A percentile compares a stretch with the other conserved stretches of the same genome.
These are phyloP conservation scores for Triticum aestivum DNA, from an alignment of 176 grass and related monocot species.

Conservation along the genomic window IWGSC_CS_RefSeq_v2.1 NC_057813.1:31598273-31598772, in stretches of 20 bases:
- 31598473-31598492: too few relatives aligned
- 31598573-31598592: too few relatives aligned
- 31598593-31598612: too few relatives aligned
- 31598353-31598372: conserved; percentile 46
- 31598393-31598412: conserved; percentile 24
- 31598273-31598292: conserved; percentile 16
- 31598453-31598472: background rate
- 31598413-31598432: background rate
- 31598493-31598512: too few relatives aligned
- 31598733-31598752: background rate
- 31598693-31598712: too few relatives aligned
- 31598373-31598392: background rate
- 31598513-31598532: too few relatives aligned
- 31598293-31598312: background rate
- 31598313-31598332: background rate
- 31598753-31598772: background rate
- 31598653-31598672: too few relatives aligned
- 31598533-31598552: background rate
- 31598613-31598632: too few relatives aligned
- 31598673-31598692: too few relatives aligned
- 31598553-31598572: background rate
- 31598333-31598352: background rate
- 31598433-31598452: background rate
- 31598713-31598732: background rate
- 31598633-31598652: too few relatives aligned